A percentile compares a stretch with the other conserved stretches of the same genome.
Conservation (phyloP, 768 basidiomycete species). For the Polyporus arcularius region DNA sequence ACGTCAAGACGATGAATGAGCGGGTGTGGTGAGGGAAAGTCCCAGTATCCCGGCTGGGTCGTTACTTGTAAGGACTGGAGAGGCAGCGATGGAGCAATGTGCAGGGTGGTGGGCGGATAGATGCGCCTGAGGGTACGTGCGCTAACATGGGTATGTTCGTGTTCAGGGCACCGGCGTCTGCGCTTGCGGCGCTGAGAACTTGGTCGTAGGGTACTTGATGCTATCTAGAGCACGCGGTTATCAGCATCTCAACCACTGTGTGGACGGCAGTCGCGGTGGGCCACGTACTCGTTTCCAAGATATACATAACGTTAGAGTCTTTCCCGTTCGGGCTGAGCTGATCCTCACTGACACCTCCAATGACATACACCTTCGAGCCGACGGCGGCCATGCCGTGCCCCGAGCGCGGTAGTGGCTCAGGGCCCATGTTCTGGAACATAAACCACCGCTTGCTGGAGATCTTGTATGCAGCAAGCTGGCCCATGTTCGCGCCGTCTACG, state of each 20-base stretch:
- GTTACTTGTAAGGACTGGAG: background rate
- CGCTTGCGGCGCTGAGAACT: slow-evolving; percentile 5
- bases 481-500: slow-evolving; percentile 90
- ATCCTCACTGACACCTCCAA: slow-evolving; percentile 88
- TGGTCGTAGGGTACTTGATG: slow-evolving; percentile 73
- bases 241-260: background rate
- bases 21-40: background rate
- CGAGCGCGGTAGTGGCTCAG: slow-evolving; percentile 85
- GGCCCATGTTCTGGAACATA: slow-evolving; percentile 99
- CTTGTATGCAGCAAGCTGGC: slow-evolving; percentile 92
- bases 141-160: background rate
- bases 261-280: background rate
- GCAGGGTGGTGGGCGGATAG: background rate
- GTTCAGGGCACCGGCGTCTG: background rate
- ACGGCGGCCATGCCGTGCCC: slow-evolving; percentile 95
- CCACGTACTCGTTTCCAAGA: slow-evolving; percentile 87
- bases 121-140: background rate
- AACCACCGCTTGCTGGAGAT: slow-evolving; percentile 96
- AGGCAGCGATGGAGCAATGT: background rate
- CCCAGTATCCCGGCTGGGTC: background rate
- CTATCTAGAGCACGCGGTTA: slow-evolving; percentile 53
- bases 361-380: slow-evolving; percentile 80
- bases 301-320: slow-evolving; percentile 74
- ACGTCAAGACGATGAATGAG: slow-evolving; percentile 3
- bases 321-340: slow-evolving; percentile 48